A percentile compares a stretch with the other conserved stretches of the same genome.
Conservation (phyloP, 2,329 filamentous ascomycete genomes). For the Colletotrichum chrysophilum region DNA sequence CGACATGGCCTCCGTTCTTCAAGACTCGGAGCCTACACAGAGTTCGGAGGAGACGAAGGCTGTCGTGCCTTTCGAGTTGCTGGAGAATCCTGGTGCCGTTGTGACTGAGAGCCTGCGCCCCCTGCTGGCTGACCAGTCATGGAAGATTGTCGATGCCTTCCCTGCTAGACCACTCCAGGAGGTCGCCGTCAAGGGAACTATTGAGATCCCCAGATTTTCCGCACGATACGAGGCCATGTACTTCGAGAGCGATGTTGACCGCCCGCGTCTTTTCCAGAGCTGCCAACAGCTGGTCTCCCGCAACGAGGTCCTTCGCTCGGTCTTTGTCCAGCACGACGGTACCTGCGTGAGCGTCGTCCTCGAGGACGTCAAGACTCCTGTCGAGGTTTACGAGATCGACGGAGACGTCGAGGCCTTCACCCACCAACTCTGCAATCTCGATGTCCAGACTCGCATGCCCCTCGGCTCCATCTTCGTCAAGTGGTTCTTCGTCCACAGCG, state of each 20-base stretch:
- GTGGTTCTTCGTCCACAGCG: constrained; percentile 55
- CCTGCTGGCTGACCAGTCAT: constrained; percentile 53
- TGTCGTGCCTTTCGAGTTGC: constrained; percentile 55
- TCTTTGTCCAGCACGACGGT: constrained; percentile 61
- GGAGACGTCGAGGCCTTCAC: constrained; percentile 55
- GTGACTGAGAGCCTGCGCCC: constrained; percentile 45
- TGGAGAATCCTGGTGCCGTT: constrained; percentile 52
- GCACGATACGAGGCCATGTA: constrained; percentile 70
- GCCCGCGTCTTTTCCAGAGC: constrained; percentile 49
- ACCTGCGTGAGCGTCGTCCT: constrained; percentile 64
- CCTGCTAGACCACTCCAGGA: constrained; percentile 65
- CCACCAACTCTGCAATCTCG: constrained; percentile 57
- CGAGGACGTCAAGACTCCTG: constrained; percentile 53
- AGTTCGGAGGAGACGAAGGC: constrained; percentile 18
- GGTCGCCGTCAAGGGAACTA: constrained; percentile 63
- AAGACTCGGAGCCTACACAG: constrained; percentile 34
- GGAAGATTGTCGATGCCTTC: constrained; percentile 59
- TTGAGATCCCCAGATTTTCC: constrained; percentile 63
- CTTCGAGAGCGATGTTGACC: constrained; percentile 57
- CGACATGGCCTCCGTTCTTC: constrained; percentile 59
- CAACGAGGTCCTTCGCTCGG: constrained; percentile 70
- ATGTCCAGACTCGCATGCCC: constrained; percentile 60
- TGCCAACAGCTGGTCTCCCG: constrained; percentile 61
- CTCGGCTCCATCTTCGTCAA: constrained; percentile 66
- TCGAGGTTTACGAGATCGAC: constrained; percentile 59